Evolutionary conservation across 257 asterid genomes (phyloP).

Genomic region (Euphrasia confusa): DNA sequence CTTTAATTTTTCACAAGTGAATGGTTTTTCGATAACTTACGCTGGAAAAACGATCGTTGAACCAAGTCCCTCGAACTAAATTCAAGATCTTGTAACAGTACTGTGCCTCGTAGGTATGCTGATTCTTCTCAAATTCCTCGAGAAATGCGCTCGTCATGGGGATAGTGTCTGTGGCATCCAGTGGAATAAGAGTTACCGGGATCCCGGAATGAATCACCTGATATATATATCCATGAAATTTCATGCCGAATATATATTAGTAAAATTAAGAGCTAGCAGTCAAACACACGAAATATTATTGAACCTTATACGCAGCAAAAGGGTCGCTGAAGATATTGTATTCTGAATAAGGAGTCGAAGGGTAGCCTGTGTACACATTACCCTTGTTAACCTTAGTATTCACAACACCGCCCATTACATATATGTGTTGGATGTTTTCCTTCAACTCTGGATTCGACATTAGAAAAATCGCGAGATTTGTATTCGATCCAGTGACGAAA

Average conservation of each 20-base stretch:
- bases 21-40: slow-evolving; percentile 29
- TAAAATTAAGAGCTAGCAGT: no score
- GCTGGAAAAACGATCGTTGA: slow-evolving; percentile 49
- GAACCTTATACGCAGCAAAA: slow-evolving; percentile 88
- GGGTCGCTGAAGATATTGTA: slow-evolving; percentile 83
- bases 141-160: slow-evolving; percentile 51
- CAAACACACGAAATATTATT: neutral
- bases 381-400: slow-evolving; percentile 65
- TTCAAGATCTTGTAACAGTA: slow-evolving; percentile 76
- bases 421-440: slow-evolving; percentile 61
- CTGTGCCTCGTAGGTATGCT: slow-evolving; percentile 70
- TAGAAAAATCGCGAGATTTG: slow-evolving; percentile 65
- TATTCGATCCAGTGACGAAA: slow-evolving; percentile 48
- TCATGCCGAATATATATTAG: no score
- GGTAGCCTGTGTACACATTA: slow-evolving; percentile 58
- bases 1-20: neutral
- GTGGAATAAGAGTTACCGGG: slow-evolving; percentile 75
- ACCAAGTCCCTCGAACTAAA: slow-evolving; percentile 68
- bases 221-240: neutral
- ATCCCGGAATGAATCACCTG: slow-evolving; percentile 87
- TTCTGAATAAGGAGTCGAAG: slow-evolving; percentile 75
- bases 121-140: slow-evolving; percentile 61
- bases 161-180: slow-evolving; percentile 88
- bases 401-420: slow-evolving; percentile 84
- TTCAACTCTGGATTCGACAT: slow-evolving; percentile 71